Percentiles rank a stretch among this genome's conserved stretches.
phyloP scores from a whole-genome alignment of 306 rosid species.

The Vigna unguiculata region DNA sequence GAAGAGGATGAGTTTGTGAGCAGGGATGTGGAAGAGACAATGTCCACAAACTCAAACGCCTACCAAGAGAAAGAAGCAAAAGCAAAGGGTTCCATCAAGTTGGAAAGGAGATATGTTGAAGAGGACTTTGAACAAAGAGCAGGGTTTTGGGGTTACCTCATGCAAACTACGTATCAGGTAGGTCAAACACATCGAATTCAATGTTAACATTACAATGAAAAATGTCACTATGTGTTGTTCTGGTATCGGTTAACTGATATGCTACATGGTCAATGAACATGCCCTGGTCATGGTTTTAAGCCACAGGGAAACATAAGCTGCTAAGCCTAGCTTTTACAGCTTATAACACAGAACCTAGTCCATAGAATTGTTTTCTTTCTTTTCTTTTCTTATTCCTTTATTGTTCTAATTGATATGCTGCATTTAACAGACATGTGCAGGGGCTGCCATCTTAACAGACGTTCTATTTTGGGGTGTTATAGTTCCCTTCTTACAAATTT shows the following conservation, averaged over 20 bases:
- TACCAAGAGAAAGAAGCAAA: constrained; percentile 39
- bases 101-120: constrained; percentile 53
- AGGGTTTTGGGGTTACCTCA: constrained; percentile 75
- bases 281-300: not conserved
- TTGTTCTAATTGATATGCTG: constrained; percentile 45
- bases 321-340: too few species aligned
- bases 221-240: not conserved
- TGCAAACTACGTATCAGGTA: constrained; percentile 74
- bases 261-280: not conserved
- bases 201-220: constrained; percentile 11
- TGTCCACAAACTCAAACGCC: constrained; percentile 13
- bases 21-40: constrained; percentile 55
- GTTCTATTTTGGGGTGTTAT: constrained; percentile 84
- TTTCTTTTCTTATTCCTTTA: constrained; percentile 28
- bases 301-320: too few species aligned
- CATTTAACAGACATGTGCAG: constrained; percentile 75
- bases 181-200: constrained; percentile 17
- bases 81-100: constrained; percentile 46
- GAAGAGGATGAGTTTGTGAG: constrained; percentile 42
- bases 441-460: constrained; percentile 81
- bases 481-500: constrained; percentile 66
- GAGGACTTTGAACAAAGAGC: constrained; percentile 60
- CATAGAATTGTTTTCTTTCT: not conserved
- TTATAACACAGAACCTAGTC: not conserved
- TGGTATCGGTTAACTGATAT: not conserved